Conservation (phyloP, 495 filamentous ascomycete genomes). For the Pseudevernia furfuracea region DNA sequence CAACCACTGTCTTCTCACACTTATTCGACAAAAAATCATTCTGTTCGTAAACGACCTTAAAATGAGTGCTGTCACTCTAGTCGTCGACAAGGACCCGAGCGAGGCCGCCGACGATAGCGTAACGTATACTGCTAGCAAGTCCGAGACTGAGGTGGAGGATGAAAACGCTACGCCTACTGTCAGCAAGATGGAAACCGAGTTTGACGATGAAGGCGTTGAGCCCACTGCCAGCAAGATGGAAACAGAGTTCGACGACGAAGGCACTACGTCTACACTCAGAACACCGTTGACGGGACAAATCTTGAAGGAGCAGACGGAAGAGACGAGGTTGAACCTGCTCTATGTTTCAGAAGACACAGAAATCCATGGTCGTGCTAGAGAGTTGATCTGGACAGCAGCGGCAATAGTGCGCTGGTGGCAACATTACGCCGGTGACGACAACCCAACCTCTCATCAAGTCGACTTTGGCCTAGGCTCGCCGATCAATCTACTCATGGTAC, state of each 20-base stretch:
- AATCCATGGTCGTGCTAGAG: no score
- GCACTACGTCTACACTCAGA: background rate
- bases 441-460: background rate
- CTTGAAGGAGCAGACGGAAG: background rate
- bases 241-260: background rate
- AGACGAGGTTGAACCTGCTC: background rate
- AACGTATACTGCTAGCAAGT: no score
- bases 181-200: background rate
- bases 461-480: background rate
- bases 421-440: background rate
- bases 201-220: background rate
- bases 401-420: background rate
- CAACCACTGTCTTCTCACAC: background rate
- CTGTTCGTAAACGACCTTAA: background rate
- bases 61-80: background rate
- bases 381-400: background rate
- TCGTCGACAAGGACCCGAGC: background rate
- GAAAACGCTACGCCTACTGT: background rate
- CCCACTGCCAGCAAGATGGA: background rate
- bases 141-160: background rate
- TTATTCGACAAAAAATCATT: background rate
- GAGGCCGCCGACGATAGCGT: background rate
- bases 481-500: background rate
- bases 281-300: background rate
- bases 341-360: background rate